Percentiles rank a stretch among this genome's conserved stretches.
Evolutionary conservation across 2,329 filamentous ascomycete genomes (phyloP).

Genomic region (Colletotrichum neosansevieriae): DNA sequence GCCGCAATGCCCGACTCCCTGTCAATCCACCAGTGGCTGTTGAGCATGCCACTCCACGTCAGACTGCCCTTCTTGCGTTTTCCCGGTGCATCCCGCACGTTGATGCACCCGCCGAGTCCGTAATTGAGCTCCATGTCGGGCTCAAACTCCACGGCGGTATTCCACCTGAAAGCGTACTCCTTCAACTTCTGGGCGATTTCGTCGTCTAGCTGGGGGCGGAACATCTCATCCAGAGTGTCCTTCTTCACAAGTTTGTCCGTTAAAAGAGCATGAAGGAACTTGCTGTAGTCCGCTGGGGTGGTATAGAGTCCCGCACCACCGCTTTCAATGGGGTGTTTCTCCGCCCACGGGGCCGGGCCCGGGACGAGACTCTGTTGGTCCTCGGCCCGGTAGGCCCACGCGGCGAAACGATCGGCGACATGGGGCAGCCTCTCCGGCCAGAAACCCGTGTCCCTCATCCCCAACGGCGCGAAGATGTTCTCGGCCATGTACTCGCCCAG

Average conservation of each 20-base stretch:
- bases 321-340: slow-evolving; percentile 52
- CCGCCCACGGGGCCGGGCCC: slow-evolving; percentile 42
- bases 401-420: slow-evolving; percentile 42
- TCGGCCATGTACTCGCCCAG: slow-evolving; percentile 54
- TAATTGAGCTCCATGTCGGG: slow-evolving; percentile 49
- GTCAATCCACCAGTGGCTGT: slow-evolving; percentile 58
- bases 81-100: slow-evolving; percentile 52
- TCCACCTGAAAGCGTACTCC: slow-evolving; percentile 41
- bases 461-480: slow-evolving; percentile 53
- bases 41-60: slow-evolving; percentile 58
- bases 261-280: slow-evolving; percentile 51
- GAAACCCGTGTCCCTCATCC: slow-evolving; percentile 53
- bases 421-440: slow-evolving; percentile 48
- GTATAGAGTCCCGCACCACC: slow-evolving; percentile 59
- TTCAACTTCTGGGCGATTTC: slow-evolving; percentile 44
- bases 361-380: slow-evolving; percentile 42
- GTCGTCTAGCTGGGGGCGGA: slow-evolving; percentile 55
- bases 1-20: slow-evolving; percentile 54
- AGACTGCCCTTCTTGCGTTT: slow-evolving; percentile 57
- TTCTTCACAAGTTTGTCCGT: slow-evolving; percentile 47
- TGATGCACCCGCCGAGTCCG: slow-evolving; percentile 55
- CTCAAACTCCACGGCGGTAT: slow-evolving; percentile 53
- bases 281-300: slow-evolving; percentile 55
- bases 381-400: slow-evolving; percentile 42
- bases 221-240: slow-evolving; percentile 51